Base-by-base conservation (phyloP, 2,329 filamentous ascomycete species). In the Bertia moriformis region DNA sequence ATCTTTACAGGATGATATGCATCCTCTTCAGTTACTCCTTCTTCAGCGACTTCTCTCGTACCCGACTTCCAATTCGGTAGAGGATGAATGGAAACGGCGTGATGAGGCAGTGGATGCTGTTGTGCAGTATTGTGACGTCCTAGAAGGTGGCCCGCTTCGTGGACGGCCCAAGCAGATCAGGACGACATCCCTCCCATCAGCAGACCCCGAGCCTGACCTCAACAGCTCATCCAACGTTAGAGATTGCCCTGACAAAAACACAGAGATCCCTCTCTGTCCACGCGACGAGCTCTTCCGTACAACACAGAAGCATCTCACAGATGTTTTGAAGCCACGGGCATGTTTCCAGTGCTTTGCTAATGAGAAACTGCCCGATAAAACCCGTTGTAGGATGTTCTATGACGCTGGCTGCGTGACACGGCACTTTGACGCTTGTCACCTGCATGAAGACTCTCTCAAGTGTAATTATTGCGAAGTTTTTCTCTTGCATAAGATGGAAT, bases 61-160 rank as follows among this genome's bases (percentile, higher is more conserved):
- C 19, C 47, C 41, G 17, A 39, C 38, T 12, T 49, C 45, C 7
- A 41, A 45, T 37, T 49, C 38, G 4, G 19, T 50, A 15, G 45
- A 48, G 35, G 40, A 43, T 40, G 37, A 50, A 35, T 48, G 40
- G 47, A 38, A 45, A 33, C 39, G 45, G 32, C 42, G 42, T n/a
- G 39, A 49, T 45, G 39, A 15, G 3, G 45, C 38, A 18, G 38
- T 39, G 18, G 39, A 17, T 18, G 43, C 44, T 10, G 39, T 50
- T 14, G 15, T 35, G 10, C 15, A 35, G 40, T 48, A 46, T 39
- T 47, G 32, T 44, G 22, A 39, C 20, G 33, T 46, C 39, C 42
- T 42, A 19, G 42, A 50, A 47, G 45, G 45, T 14, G 44, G 48
- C 29, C 47, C 43, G 12, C 32, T 35, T 7, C 12, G 32, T 10